Base-by-base conservation (phyloP, 1,139 yeast species). In the Hyphopichia fennica region DNA sequence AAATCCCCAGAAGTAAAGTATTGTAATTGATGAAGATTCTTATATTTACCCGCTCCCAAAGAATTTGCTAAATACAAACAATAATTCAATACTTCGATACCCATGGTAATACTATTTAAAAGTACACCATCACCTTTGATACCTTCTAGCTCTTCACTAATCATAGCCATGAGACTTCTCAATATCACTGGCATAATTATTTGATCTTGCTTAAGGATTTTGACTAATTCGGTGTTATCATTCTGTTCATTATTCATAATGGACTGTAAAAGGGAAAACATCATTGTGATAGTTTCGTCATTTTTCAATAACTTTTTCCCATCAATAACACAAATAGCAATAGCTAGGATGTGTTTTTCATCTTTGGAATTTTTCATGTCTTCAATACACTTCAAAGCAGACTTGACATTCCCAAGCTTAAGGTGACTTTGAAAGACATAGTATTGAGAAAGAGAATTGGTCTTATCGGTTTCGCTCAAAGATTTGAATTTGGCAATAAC, bases 341-440 rank as follows among this genome's bases (percentile, higher is more conserved):
- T 35, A 13, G 54, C 35, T 35, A 48, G 45, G 6, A 51, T 27
- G 1, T 49, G 22, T 32, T 42, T 43, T 4, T 43, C 6, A 35
- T 43, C 41, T 20, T 45, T 42, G 9, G 40, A 34, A 2, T 30
- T 17, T 3, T 41, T 35, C 13, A 56, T 28, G 9, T 15, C 36
- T 4, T 41, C 38, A 19, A 55, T 37, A 18, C 48, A 45, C 2
- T 34, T 31, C 13, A 43, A 14, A 3, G 49, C 42, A 3, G 42
- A 40, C 2, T 28, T 30, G 10, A 49, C 52, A n/a, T 55, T 46
- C 3, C 46, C 44, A 10, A 47, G 32, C 3, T 43, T 33, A 3
- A 54, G 35, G 23, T 49, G 47, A 1, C 54, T 45, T 34, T 52
- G 51, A 44, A 62, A 65, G 41, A 53, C 40, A 40, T 61, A 58